Percentiles rank a stretch among this genome's conserved stretches.
These are phyloP conservation scores for Nephelium lappaceum DNA, from an alignment of 345 rosid species.

Conservation along the genomic window DNA sequence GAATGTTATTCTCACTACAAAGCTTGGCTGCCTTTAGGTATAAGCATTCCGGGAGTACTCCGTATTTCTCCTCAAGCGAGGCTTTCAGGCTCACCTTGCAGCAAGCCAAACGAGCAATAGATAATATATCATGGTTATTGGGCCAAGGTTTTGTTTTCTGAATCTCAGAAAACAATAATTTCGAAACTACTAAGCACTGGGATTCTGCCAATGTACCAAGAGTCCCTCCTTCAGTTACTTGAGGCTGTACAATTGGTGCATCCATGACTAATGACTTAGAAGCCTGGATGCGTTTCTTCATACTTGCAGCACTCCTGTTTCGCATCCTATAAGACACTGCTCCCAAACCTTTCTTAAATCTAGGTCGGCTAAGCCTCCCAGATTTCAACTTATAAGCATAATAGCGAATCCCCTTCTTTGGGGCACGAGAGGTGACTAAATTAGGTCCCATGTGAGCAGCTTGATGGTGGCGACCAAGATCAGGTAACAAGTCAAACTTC, in stretches of 20 bases:
- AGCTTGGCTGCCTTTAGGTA: conserved; percentile 94
- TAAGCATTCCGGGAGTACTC: conserved; percentile 68
- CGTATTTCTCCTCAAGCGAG: conserved; percentile 73
- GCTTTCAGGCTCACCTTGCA: conserved; percentile 81
- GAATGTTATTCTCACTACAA: conserved; percentile 86
- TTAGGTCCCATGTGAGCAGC: conserved; percentile 91
- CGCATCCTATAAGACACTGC: conserved; percentile 75
- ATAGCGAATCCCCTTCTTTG: conserved; percentile 71
- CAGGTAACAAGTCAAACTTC: conserved; percentile 92
- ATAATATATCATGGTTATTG: conserved; percentile 72
- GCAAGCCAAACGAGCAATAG: conserved; percentile 84
- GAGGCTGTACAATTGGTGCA: conserved; percentile 42
- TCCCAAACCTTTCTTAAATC: conserved; percentile 84
- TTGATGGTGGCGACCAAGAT: conserved; percentile 99
- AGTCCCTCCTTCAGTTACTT: conserved; percentile 33
- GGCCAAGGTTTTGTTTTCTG: conserved; percentile 88
- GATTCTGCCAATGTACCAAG: conserved; percentile 59
- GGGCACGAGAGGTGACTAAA: conserved; percentile 55
- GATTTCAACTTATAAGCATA: conserved; percentile 79
- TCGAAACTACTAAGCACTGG: conserved; percentile 70
- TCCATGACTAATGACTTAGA: conserved; percentile 50
- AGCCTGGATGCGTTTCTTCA: conserved; percentile 80
- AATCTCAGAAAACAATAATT: conserved; percentile 64
- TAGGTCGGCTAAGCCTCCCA: conserved; percentile 89
- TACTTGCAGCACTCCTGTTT: conserved; percentile 59